A percentile compares a stretch with the other conserved stretches of the same genome.
Evolutionary conservation across 805 yeast genomes (phyloP).

Genomic region (Starmera pachycereana): DNA sequence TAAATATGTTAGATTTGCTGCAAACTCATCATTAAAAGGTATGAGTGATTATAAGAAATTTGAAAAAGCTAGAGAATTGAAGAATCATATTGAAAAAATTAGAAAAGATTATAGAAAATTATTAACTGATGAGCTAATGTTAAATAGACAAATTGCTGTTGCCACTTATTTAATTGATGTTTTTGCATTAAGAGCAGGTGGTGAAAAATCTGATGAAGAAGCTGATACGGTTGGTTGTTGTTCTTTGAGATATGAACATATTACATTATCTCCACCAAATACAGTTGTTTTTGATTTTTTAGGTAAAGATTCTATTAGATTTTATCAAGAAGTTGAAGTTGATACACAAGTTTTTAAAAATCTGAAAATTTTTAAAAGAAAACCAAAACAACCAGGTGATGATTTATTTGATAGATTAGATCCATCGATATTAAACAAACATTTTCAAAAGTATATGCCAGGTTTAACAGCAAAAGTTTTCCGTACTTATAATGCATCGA

Average conservation of each 20-base stretch:
- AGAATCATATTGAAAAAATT: conserved; percentile 58
- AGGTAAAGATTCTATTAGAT: conserved; percentile 93
- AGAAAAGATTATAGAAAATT: conserved; percentile 64
- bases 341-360: conserved; percentile 88
- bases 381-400: conserved; percentile 87
- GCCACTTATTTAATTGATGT: conserved; percentile 89
- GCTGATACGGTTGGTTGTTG: conserved; percentile 99
- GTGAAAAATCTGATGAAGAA: conserved; percentile 94
- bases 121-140: conserved; percentile 68
- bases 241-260: conserved; percentile 83
- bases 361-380: conserved; percentile 74
- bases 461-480: conserved; percentile 95
- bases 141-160: conserved; percentile 84
- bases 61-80: conserved; percentile 85
- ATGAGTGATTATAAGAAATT: conserved; percentile 85
- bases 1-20: conserved; percentile 88
- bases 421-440: conserved; percentile 74
- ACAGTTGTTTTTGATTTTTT: conserved; percentile 83
- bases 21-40: conserved; percentile 84
- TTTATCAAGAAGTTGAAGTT: conserved; percentile 86
- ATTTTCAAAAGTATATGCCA: conserved; percentile 80
- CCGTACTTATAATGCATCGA: conserved; percentile 95
- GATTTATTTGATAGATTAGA: conserved; percentile 85
- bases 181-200: conserved; percentile 95
- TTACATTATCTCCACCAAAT: conserved; percentile 76